phyloP scores from a whole-genome alignment of 768 basidiomycete species.

The Multifurca ochricompacta region DNA sequence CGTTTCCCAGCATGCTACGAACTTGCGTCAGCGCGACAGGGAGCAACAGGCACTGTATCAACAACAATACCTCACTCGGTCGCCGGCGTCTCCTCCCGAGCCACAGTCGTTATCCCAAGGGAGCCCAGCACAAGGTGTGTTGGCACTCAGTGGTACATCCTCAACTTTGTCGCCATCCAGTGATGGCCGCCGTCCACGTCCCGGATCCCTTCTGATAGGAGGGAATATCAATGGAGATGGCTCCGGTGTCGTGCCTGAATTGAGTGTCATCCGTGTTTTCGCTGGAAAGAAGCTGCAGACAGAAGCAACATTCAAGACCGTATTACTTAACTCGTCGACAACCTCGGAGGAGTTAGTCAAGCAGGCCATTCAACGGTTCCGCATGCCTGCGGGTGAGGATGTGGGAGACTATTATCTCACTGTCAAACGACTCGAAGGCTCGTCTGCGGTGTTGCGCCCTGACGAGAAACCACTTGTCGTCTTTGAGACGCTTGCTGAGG shows the following conservation, averaged over 20 bases:
- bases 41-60: conserved; percentile 82
- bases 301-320: conserved; percentile 98
- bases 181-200: conserved; percentile 45
- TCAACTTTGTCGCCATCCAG: conserved; percentile 39
- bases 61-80: conserved; percentile 78
- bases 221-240: conserved; percentile 53
- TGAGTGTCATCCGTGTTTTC: conserved; percentile 94
- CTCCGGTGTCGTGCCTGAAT: conserved; percentile 60
- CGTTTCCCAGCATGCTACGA: conserved; percentile 53
- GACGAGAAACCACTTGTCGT: conserved; percentile 80
- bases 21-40: conserved; percentile 80
- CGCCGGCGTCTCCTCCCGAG: conserved; percentile 73
- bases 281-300: conserved; percentile 86
- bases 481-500: conserved; percentile 79
- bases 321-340: conserved; percentile 81
- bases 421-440: conserved; percentile 88
- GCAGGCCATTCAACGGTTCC: conserved; percentile 93
- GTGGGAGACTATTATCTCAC: conserved; percentile 76
- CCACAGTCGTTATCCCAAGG: conserved; percentile 69
- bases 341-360: conserved; percentile 76
- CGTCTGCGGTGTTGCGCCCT: conserved; percentile 62
- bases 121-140: conserved; percentile 46
- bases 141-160: conserved; percentile 35
- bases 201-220: conserved; percentile 70
- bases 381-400: conserved; percentile 56